Base-by-base conservation (phyloP, 2,329 filamentous ascomycete genomes). In the Trichoderma sp. region DNA sequence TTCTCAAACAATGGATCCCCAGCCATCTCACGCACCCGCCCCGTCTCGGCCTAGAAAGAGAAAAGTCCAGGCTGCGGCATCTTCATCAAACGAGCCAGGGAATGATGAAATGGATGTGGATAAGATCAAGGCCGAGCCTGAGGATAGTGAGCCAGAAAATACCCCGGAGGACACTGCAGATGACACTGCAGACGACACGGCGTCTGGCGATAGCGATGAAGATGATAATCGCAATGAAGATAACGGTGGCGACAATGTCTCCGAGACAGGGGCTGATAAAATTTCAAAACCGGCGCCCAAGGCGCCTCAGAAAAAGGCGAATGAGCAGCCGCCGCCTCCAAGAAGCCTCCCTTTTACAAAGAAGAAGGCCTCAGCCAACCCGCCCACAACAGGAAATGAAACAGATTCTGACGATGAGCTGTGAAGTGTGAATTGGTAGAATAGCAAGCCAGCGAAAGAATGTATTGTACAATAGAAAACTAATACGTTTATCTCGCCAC, bases 351-450 rank as follows among this genome's bases (percentile, higher is more conserved):
- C 85, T 0, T 86, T 87, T 72, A 76, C 76, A 63, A 79, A 73
- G 66, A 83, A 79, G 58, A 70, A 78, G 4, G 27, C 55, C 3
- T 69, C 79, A 5, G 75, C 72, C 72, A 53, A 76, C 71, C 55
- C 75, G 10, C 71, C 72, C 5, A 61, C 63, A 14, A 40, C 74
- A 11, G 80, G 75, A 19, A 84, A 82, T 59, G 85, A 87, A 66
- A 86, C 84, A 0, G 84, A 85, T n/a, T 86, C 85, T 0, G 86
- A 87, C 70, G 86, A 88, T 73, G 86, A 88, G 74, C 72, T 88
- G 69, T 88, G 75, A 72, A 63, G 72, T 88, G 69, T 88, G 75
- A 72, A 53, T 16, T 10, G 27, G 55, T 16, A 27, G 29, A 5
- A 29, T n/a, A 33, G 29, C 33, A 33, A 55, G 21, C 16, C 8